A percentile compares a stretch with the other conserved stretches of the same genome.
These are phyloP conservation scores for Parachaetomium inaequale DNA, from an alignment of 495 filamentous ascomycete species.

Conservation along the genomic window DNA sequence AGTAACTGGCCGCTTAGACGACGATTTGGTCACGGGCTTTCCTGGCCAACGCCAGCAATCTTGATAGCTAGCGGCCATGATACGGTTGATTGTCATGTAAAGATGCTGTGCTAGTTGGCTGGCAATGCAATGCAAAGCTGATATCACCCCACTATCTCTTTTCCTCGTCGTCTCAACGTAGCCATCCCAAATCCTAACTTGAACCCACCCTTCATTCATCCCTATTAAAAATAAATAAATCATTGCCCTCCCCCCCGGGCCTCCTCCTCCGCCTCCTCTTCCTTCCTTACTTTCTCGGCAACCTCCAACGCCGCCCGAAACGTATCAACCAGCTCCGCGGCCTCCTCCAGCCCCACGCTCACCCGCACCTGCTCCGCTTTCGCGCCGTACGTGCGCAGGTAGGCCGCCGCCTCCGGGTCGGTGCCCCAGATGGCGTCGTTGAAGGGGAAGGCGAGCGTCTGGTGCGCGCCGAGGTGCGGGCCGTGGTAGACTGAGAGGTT, in stretches of 20 bases:
- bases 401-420: constrained; percentile 18
- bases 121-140: constrained; percentile 4
- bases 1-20: not conserved
- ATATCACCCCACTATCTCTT: not conserved
- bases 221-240: too few relatives aligned
- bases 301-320: constrained; percentile 31
- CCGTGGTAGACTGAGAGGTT: constrained; percentile 40
- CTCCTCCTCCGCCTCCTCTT: not conserved
- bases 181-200: too few relatives aligned
- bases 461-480: constrained; percentile 48
- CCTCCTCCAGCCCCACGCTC: constrained; percentile 41
- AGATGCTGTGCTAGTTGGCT: constrained; percentile 1
- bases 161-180: not conserved
- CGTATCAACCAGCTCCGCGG: constrained; percentile 34
- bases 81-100: not conserved
- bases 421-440: constrained; percentile 37
- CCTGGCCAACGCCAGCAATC: not conserved
- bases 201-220: not conserved
- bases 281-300: constrained; percentile 7
- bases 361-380: constrained; percentile 37
- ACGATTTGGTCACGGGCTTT: not conserved
- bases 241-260: too few relatives aligned
- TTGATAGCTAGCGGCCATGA: constrained; percentile 1
- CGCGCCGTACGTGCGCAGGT: constrained; percentile 32
- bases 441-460: constrained; percentile 43